Evolutionary conservation across 345 rosid species (phyloP).

Genomic region (Ailanthus altissimus): DNA sequence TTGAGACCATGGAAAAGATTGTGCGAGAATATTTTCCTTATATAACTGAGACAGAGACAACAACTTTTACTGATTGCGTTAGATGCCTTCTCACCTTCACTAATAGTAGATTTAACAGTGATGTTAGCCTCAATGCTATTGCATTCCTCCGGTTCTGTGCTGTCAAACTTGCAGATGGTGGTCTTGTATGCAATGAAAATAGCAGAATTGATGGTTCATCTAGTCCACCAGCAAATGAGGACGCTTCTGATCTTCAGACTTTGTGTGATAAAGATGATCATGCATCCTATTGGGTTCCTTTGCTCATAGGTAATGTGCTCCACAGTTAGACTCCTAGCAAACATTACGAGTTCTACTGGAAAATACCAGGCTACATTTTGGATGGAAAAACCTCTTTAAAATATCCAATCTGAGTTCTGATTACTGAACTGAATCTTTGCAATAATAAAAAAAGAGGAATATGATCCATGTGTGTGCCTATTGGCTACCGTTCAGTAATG

Average conservation of each 20-base stretch:
- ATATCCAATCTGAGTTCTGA: background rate
- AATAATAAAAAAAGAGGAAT: background rate
- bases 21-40: slow-evolving; percentile 89
- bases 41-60: slow-evolving; percentile 93
- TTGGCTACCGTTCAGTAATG: background rate
- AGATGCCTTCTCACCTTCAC: slow-evolving; percentile 92
- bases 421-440: background rate
- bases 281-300: slow-evolving; percentile 87
- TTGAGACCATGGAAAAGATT: slow-evolving; percentile 93
- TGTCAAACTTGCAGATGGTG: slow-evolving; percentile 89
- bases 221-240: slow-evolving; percentile 30
- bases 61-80: slow-evolving; percentile 91
- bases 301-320: slow-evolving; percentile 71
- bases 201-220: slow-evolving; percentile 43
- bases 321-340: slow-evolving; percentile 4
- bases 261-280: slow-evolving; percentile 66
- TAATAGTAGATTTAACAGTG: slow-evolving; percentile 78
- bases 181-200: slow-evolving; percentile 68
- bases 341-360: background rate
- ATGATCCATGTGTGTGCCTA: background rate
- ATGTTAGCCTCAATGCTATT: slow-evolving; percentile 93
- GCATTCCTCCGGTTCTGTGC: slow-evolving; percentile 97
- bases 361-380: background rate
- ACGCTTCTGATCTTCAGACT: slow-evolving; percentile 38
- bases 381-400: background rate